Conservation (phyloP, 768 basidiomycete genomes). For the Galerina sulciceps region DNA sequence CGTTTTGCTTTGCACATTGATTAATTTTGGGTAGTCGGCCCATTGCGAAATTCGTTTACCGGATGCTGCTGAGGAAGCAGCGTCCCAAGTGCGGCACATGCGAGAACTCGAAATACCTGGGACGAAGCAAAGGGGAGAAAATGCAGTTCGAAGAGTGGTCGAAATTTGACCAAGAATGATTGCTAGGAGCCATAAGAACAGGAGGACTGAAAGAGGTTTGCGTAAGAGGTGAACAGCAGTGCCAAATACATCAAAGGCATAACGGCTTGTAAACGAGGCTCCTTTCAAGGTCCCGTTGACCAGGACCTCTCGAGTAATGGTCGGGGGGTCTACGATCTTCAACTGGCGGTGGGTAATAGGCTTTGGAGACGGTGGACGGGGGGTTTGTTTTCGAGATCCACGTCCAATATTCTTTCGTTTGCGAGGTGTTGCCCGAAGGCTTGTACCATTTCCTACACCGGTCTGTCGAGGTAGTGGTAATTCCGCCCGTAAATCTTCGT, state of each 20-base stretch:
- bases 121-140: constrained; percentile 64
- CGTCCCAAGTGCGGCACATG: constrained; percentile 41
- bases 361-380: constrained; percentile 7
- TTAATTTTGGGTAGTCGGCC: constrained; percentile 66
- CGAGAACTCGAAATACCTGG: constrained; percentile 57
- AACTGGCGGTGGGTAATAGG: neutral
- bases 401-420: constrained; percentile 28
- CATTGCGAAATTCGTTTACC: constrained; percentile 35
- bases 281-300: constrained; percentile 34
- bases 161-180: constrained; percentile 45
- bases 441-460: neutral
- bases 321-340: neutral
- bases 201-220: constrained; percentile 56
- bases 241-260: constrained; percentile 51
- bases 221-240: constrained; percentile 54
- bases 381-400: constrained; percentile 4
- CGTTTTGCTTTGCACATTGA: constrained; percentile 61
- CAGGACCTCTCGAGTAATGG: constrained; percentile 28
- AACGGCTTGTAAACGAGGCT: constrained; percentile 35
- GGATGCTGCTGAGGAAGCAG: neutral
- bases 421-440: constrained; percentile 21
- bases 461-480: neutral
- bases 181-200: constrained; percentile 56
- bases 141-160: constrained; percentile 44
- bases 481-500: neutral